Evolutionary conservation across 2,329 filamentous ascomycete species (phyloP).

Genomic region (Trichoderma sp.): DNA sequence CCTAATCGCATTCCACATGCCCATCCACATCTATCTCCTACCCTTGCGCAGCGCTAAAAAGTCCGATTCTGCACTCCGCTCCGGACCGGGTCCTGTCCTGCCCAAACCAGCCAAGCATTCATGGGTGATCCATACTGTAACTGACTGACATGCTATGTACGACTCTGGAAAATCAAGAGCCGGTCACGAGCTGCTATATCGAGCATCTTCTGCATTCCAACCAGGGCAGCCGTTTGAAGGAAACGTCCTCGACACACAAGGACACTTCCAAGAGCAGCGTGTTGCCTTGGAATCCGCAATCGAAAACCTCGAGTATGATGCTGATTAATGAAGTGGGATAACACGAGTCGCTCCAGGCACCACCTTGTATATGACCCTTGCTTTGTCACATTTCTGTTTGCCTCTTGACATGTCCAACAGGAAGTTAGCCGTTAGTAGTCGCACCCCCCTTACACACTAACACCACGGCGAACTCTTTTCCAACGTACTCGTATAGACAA

Average conservation of each 20-base stretch:
- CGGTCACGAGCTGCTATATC: neutral
- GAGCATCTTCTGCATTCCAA: neutral
- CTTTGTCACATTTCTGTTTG: neutral
- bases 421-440: neutral
- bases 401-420: neutral
- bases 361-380: neutral
- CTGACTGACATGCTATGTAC: neutral
- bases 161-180: neutral
- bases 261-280: neutral
- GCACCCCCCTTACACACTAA: neutral
- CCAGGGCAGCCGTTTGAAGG: neutral
- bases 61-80: neutral
- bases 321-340: neutral
- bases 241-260: neutral
- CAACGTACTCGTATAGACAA: neutral
- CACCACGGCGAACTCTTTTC: neutral
- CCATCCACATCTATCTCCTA: neutral
- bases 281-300: neutral
- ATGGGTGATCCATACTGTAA: neutral
- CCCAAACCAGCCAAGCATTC: neutral
- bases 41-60: neutral
- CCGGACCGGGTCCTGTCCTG: neutral
- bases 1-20: neutral
- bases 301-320: neutral
- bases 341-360: neutral